Evolutionary conservation across 2,329 filamentous ascomycete genomes (phyloP), one percentile per base, ranked within the genome.

Genomic region (Fusarium mexicanum): DNA sequence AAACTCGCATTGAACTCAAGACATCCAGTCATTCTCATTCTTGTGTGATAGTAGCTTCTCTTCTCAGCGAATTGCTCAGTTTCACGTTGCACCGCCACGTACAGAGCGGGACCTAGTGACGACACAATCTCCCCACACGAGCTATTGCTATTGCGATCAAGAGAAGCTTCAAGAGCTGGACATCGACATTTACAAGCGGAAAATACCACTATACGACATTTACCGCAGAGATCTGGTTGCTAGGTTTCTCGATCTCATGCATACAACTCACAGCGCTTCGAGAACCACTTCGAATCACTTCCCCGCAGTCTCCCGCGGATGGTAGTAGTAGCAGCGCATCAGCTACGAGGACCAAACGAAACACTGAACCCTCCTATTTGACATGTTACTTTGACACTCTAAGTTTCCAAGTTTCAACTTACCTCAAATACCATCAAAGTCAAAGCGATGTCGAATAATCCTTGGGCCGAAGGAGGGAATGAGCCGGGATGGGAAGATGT

Each of bases 401-500:
- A 38, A n/a, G n/a, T 46, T 31, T 29, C 8, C 35, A 44, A 62
- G 46, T 41, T 62, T 40, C n/a, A 71, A 68, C 31, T 33, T 50
- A 48, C n/a, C 22, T 53, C 66, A 29, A 64, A 64, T 43, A 46
- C 40, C 11, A 66, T 40, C 20, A 40, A 20, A 53, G 20, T 10
- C 44, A n/a, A 60, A 67, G 31, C 37, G 7, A 73, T 76, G 74
- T 67, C 74, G 22, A 78, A 67, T 24, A 76, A 79, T 65, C 73
- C 79, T 35, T 79, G 78, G 77, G 65, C 72, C 4, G 72, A 79
- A 33, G 74, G 70, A 43, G 64, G 68, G 29, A 72, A 61, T 43
- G 74, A 77, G 8, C 63, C 69, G 43, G 69, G 74, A 4, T 78
- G 78, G 77, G 71, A 80, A 9, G 65, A 82, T 33, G 69, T 72